A percentile compares a stretch with the other conserved stretches of the same genome.
Evolutionary conservation across 2,329 filamentous ascomycete species (phyloP).

Genomic region (Rasamsonia emersonii): DNA sequence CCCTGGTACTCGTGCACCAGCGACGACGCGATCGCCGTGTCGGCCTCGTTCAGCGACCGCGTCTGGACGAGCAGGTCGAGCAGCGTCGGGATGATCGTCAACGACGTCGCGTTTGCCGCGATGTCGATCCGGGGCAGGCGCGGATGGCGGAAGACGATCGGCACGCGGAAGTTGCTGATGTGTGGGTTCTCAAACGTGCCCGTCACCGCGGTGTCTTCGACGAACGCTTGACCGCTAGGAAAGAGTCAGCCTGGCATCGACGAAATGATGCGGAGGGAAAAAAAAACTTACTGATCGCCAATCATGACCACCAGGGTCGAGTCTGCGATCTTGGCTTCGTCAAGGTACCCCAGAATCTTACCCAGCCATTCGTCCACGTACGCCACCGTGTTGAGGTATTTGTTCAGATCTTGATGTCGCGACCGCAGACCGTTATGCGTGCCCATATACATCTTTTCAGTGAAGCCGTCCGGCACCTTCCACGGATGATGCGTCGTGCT

Average conservation of each 20-base stretch:
- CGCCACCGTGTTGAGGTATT: constrained; percentile 37
- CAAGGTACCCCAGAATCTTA: constrained; percentile 33
- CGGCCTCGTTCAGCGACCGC: constrained; percentile 28
- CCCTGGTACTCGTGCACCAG: constrained; percentile 39
- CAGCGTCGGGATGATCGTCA: constrained; percentile 39
- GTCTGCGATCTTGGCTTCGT: constrained; percentile 36
- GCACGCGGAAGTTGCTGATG: constrained; percentile 38
- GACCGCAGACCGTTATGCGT: no score
- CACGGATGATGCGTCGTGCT: constrained; percentile 36
- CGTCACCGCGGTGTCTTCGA: constrained; percentile 32
- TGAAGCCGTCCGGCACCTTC: constrained; percentile 26
- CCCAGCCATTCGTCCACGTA: constrained; percentile 40
- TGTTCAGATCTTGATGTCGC: constrained; percentile 29
- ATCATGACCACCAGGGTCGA: constrained; percentile 40
- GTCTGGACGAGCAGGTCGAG: constrained; percentile 38
- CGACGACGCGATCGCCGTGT: constrained; percentile 27
- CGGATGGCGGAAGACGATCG: constrained; percentile 38
- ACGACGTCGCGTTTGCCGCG: constrained; percentile 32
- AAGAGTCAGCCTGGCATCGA: neutral
- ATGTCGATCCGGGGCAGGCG: constrained; percentile 36
- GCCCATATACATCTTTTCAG: constrained; percentile 19
- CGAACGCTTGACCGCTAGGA: constrained; percentile 34
- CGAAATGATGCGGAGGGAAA: no score
- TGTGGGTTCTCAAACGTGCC: constrained; percentile 40
- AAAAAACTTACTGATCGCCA: constrained; percentile 30